Percentiles rank a stretch among this genome's conserved stretches.
These are phyloP conservation scores for Jaltomata sinuosa DNA, from an alignment of 257 asterid genomes.

Conservation along the genomic window DNA sequence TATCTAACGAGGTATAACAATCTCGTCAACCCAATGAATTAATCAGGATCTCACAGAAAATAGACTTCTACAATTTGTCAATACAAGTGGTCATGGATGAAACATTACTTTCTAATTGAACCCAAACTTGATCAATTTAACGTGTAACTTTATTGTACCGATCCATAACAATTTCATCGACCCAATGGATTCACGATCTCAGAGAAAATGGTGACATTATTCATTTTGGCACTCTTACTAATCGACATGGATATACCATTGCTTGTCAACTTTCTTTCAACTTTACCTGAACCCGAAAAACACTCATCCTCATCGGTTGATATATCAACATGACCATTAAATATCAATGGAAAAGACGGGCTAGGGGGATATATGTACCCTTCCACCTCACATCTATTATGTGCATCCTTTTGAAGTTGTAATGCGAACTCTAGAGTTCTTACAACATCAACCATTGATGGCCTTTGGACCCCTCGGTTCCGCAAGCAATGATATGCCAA, in stretches of 20 bases:
- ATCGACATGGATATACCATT: background rate
- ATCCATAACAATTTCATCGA: constrained; percentile 7
- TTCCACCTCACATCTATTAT: background rate
- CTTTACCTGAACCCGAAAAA: constrained; percentile 13
- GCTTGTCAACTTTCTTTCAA: background rate
- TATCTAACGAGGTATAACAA: too few species aligned
- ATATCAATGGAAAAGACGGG: background rate
- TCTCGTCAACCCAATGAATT: too few species aligned
- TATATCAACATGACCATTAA: background rate
- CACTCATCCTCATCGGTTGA: constrained; percentile 16
- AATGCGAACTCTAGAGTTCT: constrained; percentile 55
- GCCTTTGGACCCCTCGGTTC: constrained; percentile 35
- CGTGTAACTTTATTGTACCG: background rate
- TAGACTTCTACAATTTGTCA: too few species aligned
- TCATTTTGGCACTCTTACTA: background rate
- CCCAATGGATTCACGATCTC: constrained; percentile 18
- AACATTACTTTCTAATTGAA: too few species aligned
- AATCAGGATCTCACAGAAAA: too few species aligned
- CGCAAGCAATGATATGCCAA: constrained; percentile 33
- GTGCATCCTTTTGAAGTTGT: constrained; percentile 41
- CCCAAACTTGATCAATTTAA: too few species aligned
- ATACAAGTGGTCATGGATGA: too few species aligned
- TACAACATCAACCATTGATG: constrained; percentile 48
- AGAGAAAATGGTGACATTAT: constrained; percentile 19
- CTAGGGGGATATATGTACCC: constrained; percentile 3